Base-by-base conservation (phyloP, 2,329 filamentous ascomycete species). In the Trichoderma sp. region DNA sequence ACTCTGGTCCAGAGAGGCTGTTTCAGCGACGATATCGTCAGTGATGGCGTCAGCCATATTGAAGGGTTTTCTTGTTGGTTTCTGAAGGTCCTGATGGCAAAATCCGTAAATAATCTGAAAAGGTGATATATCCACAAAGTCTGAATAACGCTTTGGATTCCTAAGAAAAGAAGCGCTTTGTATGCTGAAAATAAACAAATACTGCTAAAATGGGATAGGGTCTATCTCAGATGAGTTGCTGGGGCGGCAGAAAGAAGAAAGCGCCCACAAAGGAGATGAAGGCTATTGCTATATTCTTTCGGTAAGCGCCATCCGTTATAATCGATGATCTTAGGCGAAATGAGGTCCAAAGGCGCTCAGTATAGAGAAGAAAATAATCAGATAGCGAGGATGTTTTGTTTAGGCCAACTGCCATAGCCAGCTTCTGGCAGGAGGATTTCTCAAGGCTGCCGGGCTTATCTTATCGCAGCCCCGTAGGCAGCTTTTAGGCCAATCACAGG, bases 1-100 rank as follows among this genome's bases (percentile, higher is more conserved):
- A 73, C 81, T 82, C 57, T 78, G 76, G 20, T 47, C 53, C 32
- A 66, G 23, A 12, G 75, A 74, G 20, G 59, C 72, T 11, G 73
- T 62, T 32, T 76, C 74, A 58, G 36, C 57, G 20, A 65, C 70
- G 13, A 68, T 64, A 20, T 73, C 65, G 23, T 72, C 64, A 26
- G 59, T 64, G 28, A 72, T 64, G 53, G 65, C 32, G 39, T 71
- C 65, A 50, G 66, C 59, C 74, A 77, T 77, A 70, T 71, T 36
- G 20, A 30, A 50, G 36, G 20, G 3, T n/a, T 26, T 26, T 26
- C 2, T 36, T 6, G 26, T 39, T 39, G 36, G 12, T 65, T 23
- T 8, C 4, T n/a, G 17, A 20, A 12, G 13, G 39, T 20, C 17
- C 17, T 3, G 32, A 47, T 47, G 1, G 26, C 30, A 20, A 11